Conservation (phyloP, 805 yeast genomes). For the Lipomyces starkeyi region DNA sequence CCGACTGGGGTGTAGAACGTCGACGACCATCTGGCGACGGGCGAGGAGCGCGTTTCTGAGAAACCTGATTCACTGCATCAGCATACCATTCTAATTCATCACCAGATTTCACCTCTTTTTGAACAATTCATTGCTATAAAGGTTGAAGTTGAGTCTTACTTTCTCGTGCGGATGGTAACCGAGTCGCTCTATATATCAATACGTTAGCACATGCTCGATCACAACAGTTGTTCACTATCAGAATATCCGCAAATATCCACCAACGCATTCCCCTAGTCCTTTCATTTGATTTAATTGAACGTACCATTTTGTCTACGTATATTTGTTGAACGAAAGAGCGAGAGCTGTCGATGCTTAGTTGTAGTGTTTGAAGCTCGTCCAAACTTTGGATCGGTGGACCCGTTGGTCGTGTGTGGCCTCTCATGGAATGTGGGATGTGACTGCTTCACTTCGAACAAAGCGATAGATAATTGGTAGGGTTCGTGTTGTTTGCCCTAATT, state of each 20-base stretch:
- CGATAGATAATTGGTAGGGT: no score
- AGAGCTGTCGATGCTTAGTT: slow-evolving; percentile 6
- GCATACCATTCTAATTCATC: not conserved
- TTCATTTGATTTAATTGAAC: not conserved
- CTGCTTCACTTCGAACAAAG: no score
- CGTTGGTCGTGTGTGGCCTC: not conserved
- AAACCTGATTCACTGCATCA: slow-evolving; percentile 53
- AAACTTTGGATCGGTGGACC: not conserved
- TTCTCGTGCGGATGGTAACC: slow-evolving; percentile 99
- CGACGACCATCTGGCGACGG: slow-evolving; percentile 99
- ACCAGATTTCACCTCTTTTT: not conserved
- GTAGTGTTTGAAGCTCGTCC: not conserved
- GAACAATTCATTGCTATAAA: not conserved
- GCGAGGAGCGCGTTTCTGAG: slow-evolving; percentile 98
- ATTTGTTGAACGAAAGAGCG: slow-evolving; percentile 15
- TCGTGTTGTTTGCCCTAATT: no score
- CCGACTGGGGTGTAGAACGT: slow-evolving; percentile 99
- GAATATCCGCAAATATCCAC: not conserved
- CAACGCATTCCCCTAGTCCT: not conserved
- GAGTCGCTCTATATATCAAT: slow-evolving; percentile 64
- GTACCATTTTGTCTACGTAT: slow-evolving; percentile 26
- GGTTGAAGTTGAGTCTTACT: slow-evolving; percentile 45
- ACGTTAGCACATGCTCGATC: slow-evolving; percentile 27
- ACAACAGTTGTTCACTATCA: not conserved
- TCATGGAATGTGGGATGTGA: no score